These are phyloP conservation scores for Haberlea rhodopensis DNA, from an alignment of 257 asterid genomes.

Conservation along the genomic window DNA sequence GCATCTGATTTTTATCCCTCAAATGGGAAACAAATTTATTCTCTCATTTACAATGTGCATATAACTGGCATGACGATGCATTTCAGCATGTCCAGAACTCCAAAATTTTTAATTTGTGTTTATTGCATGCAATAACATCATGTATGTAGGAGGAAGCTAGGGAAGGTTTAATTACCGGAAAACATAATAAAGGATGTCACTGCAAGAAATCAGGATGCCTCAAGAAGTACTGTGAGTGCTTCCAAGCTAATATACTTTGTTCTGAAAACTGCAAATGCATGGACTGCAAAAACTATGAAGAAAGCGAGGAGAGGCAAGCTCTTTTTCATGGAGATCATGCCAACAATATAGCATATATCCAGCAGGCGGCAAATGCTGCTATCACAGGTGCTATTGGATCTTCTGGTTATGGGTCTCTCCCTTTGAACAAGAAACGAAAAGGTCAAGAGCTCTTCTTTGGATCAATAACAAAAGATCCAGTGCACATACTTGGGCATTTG, in stretches of 20 bases:
- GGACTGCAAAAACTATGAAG: constrained; percentile 94
- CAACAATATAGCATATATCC: constrained; percentile 59
- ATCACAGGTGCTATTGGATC: constrained; percentile 89
- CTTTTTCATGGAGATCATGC: constrained; percentile 81
- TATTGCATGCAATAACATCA: constrained; percentile 20
- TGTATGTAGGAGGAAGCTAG: constrained; percentile 61
- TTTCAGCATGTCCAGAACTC: constrained; percentile 13
- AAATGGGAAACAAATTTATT: too few relatives aligned
- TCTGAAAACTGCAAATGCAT: constrained; percentile 90
- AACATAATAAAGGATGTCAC: constrained; percentile 92
- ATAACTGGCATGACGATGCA: not conserved
- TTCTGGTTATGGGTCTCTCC: constrained; percentile 86
- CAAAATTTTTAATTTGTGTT: constrained; percentile 3
- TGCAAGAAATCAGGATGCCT: constrained; percentile 98
- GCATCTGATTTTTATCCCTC: too few relatives aligned
- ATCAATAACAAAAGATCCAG: constrained; percentile 50
- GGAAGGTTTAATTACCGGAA: constrained; percentile 56
- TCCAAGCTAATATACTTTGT: constrained; percentile 92
- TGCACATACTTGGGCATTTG: constrained; percentile 52
- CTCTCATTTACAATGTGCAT: not conserved
- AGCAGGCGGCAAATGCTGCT: constrained; percentile 97
- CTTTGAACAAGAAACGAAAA: constrained; percentile 72
- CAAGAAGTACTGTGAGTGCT: constrained; percentile 91
- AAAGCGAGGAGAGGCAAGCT: constrained; percentile 90
- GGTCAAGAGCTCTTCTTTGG: constrained; percentile 66